Percentiles rank a stretch among this genome's conserved stretches.
These are phyloP conservation scores for Penicillium decumbens DNA, from an alignment of 2,329 filamentous ascomycete genomes.

Conservation along the genomic window DNA sequence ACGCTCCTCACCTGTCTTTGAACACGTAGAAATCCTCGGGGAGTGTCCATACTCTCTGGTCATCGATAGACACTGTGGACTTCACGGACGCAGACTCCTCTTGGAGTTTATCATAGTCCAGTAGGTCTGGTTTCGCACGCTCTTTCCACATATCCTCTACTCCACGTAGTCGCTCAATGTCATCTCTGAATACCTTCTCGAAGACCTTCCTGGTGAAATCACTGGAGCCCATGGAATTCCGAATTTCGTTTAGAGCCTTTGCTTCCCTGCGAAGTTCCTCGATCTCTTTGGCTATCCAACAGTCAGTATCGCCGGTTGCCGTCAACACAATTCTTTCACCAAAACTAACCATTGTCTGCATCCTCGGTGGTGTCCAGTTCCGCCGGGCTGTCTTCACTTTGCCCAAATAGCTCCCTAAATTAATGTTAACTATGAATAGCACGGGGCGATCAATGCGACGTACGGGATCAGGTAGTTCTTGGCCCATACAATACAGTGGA, in stretches of 20 bases:
- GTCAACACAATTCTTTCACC: not conserved
- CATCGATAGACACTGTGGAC: constrained; percentile 55
- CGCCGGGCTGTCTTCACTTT: constrained; percentile 77
- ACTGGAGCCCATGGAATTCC: constrained; percentile 70
- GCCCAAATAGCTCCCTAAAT: constrained; percentile 74
- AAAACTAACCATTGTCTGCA: constrained; percentile 64
- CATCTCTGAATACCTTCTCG: constrained; percentile 83
- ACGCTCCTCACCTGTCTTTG: constrained; percentile 58
- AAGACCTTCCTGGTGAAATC: constrained; percentile 78
- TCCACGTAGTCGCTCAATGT: constrained; percentile 73
- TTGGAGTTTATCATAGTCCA: constrained; percentile 63
- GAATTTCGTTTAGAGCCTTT: constrained; percentile 75
- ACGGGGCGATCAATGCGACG: not conserved
- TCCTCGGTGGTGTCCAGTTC: constrained; percentile 76
- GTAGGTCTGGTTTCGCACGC: constrained; percentile 65
- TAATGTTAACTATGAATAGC: constrained; percentile 22
- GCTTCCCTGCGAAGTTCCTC: constrained; percentile 81
- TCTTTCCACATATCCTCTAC: constrained; percentile 98
- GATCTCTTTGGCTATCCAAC: constrained; percentile 64
- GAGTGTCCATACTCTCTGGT: constrained; percentile 74
- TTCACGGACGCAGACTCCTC: constrained; percentile 51
- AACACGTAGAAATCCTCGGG: constrained; percentile 84
- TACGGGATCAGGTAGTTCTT: constrained; percentile 90
- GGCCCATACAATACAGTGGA: constrained; percentile 98
- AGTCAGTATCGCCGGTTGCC: constrained; percentile 17